Percentiles rank a stretch among this genome's conserved stretches.
phyloP scores from a whole-genome alignment of 2,329 filamentous ascomycete species.

The Fusarium subtropicale region DNA sequence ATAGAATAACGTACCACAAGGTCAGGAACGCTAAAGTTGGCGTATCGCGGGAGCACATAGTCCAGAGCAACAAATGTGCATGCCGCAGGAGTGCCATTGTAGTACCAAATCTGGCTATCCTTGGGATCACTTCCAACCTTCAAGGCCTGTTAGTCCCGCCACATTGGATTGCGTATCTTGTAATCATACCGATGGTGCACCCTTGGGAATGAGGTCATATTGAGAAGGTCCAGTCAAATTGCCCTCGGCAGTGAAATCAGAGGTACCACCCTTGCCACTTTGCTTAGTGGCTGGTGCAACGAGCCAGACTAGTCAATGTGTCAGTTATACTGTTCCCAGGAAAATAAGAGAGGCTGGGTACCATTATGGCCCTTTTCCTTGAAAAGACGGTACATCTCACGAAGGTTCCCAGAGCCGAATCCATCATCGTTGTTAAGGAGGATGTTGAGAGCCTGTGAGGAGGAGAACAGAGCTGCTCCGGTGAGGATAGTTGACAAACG shows the following conservation, averaged over 20 bases:
- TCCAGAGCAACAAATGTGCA: conserved; percentile 68
- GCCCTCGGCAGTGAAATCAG: conserved; percentile 46
- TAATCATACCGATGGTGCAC: conserved; percentile 44
- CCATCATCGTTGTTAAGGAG: conserved; percentile 50
- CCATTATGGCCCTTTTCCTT: conserved; percentile 48
- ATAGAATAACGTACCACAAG: conserved; percentile 52
- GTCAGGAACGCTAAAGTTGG: conserved; percentile 62
- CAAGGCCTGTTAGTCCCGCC: background rate
- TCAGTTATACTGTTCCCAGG: rapidly evolving
- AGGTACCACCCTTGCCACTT: conserved; percentile 48
- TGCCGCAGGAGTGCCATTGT: conserved; percentile 68
- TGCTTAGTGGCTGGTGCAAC: conserved; percentile 49
- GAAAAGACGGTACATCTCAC: conserved; percentile 48
- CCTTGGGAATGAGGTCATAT: conserved; percentile 48
- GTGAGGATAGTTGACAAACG: conserved; percentile 37
- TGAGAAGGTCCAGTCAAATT: conserved; percentile 46
- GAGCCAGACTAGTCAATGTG: conserved; percentile 41
- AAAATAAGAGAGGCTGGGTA: background rate
- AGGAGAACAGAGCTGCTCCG: conserved; percentile 28
- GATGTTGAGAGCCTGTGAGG: conserved; percentile 46
- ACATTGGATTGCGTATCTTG: rapidly evolving
- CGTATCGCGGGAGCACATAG: conserved; percentile 64
- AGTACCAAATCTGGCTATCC: conserved; percentile 69
- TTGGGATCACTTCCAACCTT: conserved; percentile 60
- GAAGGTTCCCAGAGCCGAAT: conserved; percentile 48